Conservation (phyloP, 257 asterid species). For the Solanum sitiens region DNA sequence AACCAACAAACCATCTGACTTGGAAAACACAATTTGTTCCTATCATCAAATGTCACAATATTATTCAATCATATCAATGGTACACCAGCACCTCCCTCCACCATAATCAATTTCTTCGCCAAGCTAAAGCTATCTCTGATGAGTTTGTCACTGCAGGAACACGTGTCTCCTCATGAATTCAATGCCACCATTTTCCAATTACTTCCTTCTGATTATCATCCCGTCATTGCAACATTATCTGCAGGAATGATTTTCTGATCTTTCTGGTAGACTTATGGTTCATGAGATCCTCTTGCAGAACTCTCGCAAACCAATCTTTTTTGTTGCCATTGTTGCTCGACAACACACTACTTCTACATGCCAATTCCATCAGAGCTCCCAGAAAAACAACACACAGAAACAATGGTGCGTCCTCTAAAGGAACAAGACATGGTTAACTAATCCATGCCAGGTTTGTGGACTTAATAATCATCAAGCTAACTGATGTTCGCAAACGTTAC, state of each 20-base stretch:
- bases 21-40: neutral
- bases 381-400: neutral
- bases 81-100: neutral
- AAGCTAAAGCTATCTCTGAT: neutral
- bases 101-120: neutral
- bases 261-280: neutral
- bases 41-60: neutral
- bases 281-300: neutral
- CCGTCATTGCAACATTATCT: neutral
- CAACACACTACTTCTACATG: neutral
- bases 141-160: neutral
- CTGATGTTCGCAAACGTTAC: neutral
- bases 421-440: neutral
- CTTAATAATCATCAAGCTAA: neutral
- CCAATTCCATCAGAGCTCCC: neutral
- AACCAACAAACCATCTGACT: neutral
- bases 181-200: neutral
- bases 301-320: neutral
- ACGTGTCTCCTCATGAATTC: neutral
- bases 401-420: neutral
- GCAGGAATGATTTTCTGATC: neutral
- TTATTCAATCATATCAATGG: neutral
- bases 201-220: neutral
- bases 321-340: neutral
- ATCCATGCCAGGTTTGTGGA: neutral